These are phyloP conservation scores for Capsella bursapastoris DNA, from an alignment of 345 rosid species.

Conservation along the genomic window DNA sequence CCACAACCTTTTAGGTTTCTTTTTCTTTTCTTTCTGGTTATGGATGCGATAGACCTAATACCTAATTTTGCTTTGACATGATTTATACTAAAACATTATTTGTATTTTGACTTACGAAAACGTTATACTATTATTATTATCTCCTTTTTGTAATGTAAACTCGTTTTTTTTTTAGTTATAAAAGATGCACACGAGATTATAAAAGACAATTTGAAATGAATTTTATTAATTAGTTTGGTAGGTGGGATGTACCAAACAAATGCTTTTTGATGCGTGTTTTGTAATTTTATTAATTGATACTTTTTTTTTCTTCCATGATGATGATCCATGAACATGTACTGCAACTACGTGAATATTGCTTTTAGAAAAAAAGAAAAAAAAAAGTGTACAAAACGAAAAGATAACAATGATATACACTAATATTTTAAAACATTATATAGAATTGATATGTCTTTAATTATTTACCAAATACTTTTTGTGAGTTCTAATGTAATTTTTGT, in stretches of 20 bases:
- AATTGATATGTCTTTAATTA: background rate
- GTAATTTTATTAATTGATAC: background rate
- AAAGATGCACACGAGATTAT: slow-evolving; percentile 14
- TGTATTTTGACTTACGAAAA: slow-evolving; percentile 27
- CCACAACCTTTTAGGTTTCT: no score
- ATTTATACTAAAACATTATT: slow-evolving; percentile 9
- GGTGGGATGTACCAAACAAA: slow-evolving; percentile 40
- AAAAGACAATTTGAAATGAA: background rate
- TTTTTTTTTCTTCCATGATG: slow-evolving; percentile 4
- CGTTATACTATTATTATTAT: background rate
- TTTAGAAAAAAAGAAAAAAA: slow-evolving; percentile 9
- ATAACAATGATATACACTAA: background rate
- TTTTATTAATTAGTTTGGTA: slow-evolving; percentile 8
- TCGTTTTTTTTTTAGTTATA: background rate
- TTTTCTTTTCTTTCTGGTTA: background rate
- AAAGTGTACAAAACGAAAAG: slow-evolving; percentile 26
- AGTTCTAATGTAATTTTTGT: background rate
- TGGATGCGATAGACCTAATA: slow-evolving; percentile 38
- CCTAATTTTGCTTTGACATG: slow-evolving; percentile 35
- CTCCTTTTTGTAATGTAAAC: background rate
- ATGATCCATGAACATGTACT: background rate
- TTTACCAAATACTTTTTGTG: background rate
- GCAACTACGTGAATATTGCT: slow-evolving; percentile 23
- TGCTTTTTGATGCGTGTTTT: slow-evolving; percentile 39
- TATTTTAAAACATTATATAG: background rate